These are phyloP conservation scores for Sugiyamaella japonica DNA, from an alignment of 1,139 yeast species.

Conservation along the genomic window DNA sequence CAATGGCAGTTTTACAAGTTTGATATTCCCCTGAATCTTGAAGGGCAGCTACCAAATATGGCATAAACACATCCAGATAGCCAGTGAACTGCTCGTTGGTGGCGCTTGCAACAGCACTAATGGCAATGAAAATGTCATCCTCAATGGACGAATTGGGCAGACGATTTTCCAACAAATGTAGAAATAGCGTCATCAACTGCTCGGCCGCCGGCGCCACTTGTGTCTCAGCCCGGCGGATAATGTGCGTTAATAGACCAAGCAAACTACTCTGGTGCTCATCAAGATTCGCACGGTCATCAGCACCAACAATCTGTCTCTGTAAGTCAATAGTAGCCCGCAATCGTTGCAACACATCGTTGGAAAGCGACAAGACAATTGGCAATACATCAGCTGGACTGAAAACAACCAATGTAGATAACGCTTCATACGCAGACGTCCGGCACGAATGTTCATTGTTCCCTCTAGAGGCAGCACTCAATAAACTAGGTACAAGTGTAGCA, in stretches of 20 bases:
- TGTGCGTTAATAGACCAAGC: constrained; percentile 80
- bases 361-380: constrained; percentile 67
- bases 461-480: constrained; percentile 67
- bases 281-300: constrained; percentile 71
- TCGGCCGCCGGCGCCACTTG: constrained; percentile 73
- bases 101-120: constrained; percentile 85
- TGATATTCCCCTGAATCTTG: constrained; percentile 74
- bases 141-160: constrained; percentile 75
- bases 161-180: constrained; percentile 63
- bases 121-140: constrained; percentile 90
- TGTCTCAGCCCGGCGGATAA: constrained; percentile 77
- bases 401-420: constrained; percentile 77
- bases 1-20: constrained; percentile 85
- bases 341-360: constrained; percentile 70
- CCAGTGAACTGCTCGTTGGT: constrained; percentile 66
- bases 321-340: constrained; percentile 66
- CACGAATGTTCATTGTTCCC: constrained; percentile 80
- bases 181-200: constrained; percentile 76
- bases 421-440: constrained; percentile 96
- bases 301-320: constrained; percentile 47
- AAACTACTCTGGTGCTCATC: constrained; percentile 90
- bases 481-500: constrained; percentile 63
- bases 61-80: constrained; percentile 80
- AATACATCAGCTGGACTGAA: constrained; percentile 72
- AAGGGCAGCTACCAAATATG: constrained; percentile 75